Evolutionary conservation across 208 protist species (phyloP).

Genomic region (Trypanosoma melophagium): DNA sequence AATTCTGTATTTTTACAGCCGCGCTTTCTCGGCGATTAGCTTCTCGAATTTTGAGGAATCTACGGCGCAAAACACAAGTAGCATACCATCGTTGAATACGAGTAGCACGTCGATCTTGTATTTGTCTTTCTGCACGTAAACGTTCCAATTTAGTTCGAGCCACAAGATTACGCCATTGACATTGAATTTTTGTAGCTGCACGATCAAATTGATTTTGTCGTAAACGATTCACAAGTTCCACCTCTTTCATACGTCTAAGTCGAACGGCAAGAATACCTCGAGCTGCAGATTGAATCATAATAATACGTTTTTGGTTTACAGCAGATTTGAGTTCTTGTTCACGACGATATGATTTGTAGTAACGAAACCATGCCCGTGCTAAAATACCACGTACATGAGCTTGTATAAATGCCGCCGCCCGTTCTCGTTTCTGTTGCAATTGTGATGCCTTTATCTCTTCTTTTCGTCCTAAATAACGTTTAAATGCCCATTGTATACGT

Average conservation of each 20-base stretch:
- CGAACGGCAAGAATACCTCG: slow-evolving; percentile 39
- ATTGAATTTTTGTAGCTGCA: slow-evolving; percentile 67
- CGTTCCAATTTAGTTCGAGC: slow-evolving; percentile 56
- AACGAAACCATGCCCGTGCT: slow-evolving; percentile 81
- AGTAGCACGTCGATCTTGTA: slow-evolving; percentile 41
- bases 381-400: slow-evolving; percentile 73
- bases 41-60: slow-evolving; percentile 48
- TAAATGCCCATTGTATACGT: slow-evolving; percentile 65
- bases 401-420: slow-evolving; percentile 77
- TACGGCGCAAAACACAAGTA: slow-evolving; percentile 47
- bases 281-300: slow-evolving; percentile 61
- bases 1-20: slow-evolving; percentile 57
- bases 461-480: slow-evolving; percentile 47
- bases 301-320: slow-evolving; percentile 54
- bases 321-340: slow-evolving; percentile 71
- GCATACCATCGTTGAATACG: slow-evolving; percentile 70
- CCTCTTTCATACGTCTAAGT: slow-evolving; percentile 16
- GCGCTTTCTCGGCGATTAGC: slow-evolving; percentile 44
- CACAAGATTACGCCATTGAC: slow-evolving; percentile 70
- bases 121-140: slow-evolving; percentile 57
- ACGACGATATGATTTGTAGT: slow-evolving; percentile 76
- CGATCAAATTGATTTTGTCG: slow-evolving; percentile 30
- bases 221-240: slow-evolving; percentile 30
- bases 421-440: slow-evolving; percentile 40
- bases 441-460: slow-evolving; percentile 36